Base-by-base conservation (phyloP, 2,329 filamentous ascomycete genomes). In the Bimuria novae-zelandiae region DNA sequence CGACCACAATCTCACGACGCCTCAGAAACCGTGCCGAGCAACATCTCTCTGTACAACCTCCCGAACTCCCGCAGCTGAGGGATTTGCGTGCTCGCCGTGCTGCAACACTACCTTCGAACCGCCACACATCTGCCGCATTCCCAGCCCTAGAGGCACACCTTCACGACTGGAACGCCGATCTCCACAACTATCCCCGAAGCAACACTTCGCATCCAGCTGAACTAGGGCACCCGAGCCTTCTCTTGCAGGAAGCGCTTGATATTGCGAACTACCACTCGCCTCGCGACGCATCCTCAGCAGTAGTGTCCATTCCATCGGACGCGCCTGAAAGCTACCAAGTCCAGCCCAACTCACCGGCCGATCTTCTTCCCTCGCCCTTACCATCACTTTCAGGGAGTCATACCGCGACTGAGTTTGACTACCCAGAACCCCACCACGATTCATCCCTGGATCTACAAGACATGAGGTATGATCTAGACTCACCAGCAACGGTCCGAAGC, bases 1-100 rank as follows among this genome's bases (percentile, higher is more conserved):
- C 63, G 39, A 62, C 62, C 49, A 68, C 64, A 55, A 68, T 68
- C 68, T 73, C 68, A 73, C 69, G 62, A 55, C 67, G 61, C 60
- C 60, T 63, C 52, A 73, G 70, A 62, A 66, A 64, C 52, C 60
- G 61, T 55, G 59, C 62, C 59, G 60, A 67, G 54, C 68, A 64
- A 46, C 56, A 62, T 48, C 43, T 71, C 17, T 65, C 68, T 37
- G 54, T 66, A 44, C 66, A 64, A 52, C 67, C 65, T 40, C 60
- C 67, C 59, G 69, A 70, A 57, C 56, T 68, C 44, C 59, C 63
- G 44, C 67, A 64, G 54, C 54, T 68, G 46, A 64, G 65, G 54
- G 57, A 54, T 54, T 43, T 63, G 51, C 67, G 61, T 55, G 63
- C 69, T 54, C 61, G 62, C 62, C 67, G 69, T 64, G 68, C 69